Base-by-base conservation (phyloP, 2,329 filamentous ascomycete genomes). In the Daldinia sp. region DNA sequence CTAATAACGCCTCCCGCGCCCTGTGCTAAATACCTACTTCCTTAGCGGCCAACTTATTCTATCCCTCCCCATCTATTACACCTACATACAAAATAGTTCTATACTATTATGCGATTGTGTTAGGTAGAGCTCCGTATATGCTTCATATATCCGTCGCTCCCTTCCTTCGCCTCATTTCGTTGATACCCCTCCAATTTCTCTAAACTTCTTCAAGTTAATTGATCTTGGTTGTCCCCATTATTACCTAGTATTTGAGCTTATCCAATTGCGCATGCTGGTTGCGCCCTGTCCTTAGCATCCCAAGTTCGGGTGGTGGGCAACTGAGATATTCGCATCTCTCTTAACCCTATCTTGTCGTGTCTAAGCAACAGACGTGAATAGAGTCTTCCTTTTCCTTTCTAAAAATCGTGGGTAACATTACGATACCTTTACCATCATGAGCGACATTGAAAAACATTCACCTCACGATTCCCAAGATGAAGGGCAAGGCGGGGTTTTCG, bases 391-490 rank as follows among this genome's bases (percentile, higher is more conserved):
- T n/a, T 18, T 12, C 12, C 26, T 18, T 30, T 51, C 7, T 51
- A 15, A 33, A 3, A 13, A 51, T 9, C 3, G 46, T 18, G 46
- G 15, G 26, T n/a, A 7, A 51, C 26, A 13, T 51, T n/a, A 51
- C 6, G 7, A 51, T 51, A 56, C 35, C 13, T 13, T 39, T 39
- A 39, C 28, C 53, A 42, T 26, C 53, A 56, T 56, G 53, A 56
- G 53, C 42, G 28, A 46, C 28, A 20, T 59, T 37, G 41, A 59
- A 37, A 44, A 58, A 6, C 41, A 35, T 23, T 42, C 35, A 78
- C 78, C 72, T 54, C 70, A 65, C 18, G 73, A 75, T 33, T 75
- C 74, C 23, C 63, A 73, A n/a, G 68, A 74, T 15, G 65, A 61
- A 23, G 65, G 59, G 42, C 56, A 44, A 55, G 51, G 60, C 56